Base-by-base conservation (phyloP, 179 eudicot genomes). In the Spergularia azorica region DNA sequence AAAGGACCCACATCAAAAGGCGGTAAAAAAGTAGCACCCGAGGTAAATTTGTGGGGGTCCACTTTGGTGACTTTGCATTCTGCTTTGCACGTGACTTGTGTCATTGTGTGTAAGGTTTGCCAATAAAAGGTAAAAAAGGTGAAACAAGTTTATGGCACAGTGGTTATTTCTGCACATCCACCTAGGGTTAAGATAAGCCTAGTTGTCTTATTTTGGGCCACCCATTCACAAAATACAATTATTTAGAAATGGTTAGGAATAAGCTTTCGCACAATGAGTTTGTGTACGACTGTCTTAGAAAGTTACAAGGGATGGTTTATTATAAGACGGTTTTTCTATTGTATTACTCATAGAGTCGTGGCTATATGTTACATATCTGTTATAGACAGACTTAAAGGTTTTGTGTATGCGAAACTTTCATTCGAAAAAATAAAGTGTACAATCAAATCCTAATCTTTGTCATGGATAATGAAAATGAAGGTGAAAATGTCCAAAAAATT, bases 51-150 rank as follows among this genome's bases (percentile, higher is more conserved):
- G 2, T 57, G 72, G 73, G 68, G 21, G 32, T 67, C 68, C 74
- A 48, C 57, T 17, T 66, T 43, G 1, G 58, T 21, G 55, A 62
- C 72, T 71, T 48, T 72, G 50, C 59, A 10, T 7, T 43, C 48
- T 43, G 48, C 48, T 43, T 56, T 56, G 67, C 81, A 72, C 81
- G 81, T 78, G 81, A 78, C 54, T 21, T 17, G 5, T 58, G 77
- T 73, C 73, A 79, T 48, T 65, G 18, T 72, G 59, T 6, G 32
- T 26, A 26, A 41, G 43, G 67, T 60, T 66, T 6, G 59, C 2
- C 1, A 0, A 21, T 12, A 2, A 5, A 50, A 9, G n/a, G 41
- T 39, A 15, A 7, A 10, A 7, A 20, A 59, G 61, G 15, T 16
- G 50, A 39, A 15, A 51, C 15, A n/a, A 72, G 58, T 9, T 12